Conservation (phyloP, 2,329 filamentous ascomycete species). For the Didymella pomorum region DNA sequence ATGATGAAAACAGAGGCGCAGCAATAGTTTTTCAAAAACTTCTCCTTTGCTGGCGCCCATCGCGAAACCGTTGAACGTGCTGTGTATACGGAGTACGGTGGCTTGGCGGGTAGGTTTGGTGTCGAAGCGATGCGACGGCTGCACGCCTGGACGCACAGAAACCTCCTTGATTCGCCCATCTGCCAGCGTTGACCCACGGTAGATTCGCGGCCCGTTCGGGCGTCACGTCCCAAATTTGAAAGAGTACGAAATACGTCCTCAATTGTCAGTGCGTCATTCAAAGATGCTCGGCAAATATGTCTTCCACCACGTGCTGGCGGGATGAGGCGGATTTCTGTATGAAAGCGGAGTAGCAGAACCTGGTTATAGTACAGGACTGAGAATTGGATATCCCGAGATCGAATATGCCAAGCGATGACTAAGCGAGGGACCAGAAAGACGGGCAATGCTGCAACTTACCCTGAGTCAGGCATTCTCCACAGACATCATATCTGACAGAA, state of each 20-base stretch:
- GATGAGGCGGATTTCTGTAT: background rate
- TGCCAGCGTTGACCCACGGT: background rate
- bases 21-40: background rate
- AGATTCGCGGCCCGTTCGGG: constrained; percentile 4
- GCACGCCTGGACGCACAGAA: background rate
- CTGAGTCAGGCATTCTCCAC: background rate
- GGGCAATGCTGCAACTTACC: too few relatives aligned
- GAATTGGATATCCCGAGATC: too few relatives aligned
- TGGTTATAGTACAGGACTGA: background rate
- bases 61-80: background rate
- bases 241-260: constrained; percentile 2
- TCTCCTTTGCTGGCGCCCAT: constrained; percentile 2
- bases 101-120: background rate
- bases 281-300: background rate
- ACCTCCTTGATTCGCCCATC: constrained; percentile 1
- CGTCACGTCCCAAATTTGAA: background rate
- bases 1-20: constrained; percentile 5
- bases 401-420: background rate
- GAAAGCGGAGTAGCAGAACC: background rate
- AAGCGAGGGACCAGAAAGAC: background rate
- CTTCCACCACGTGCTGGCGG: background rate
- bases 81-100: constrained; percentile 15
- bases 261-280: constrained; percentile 2
- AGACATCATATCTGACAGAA: constrained; percentile 1
- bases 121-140: background rate